Evolutionary conservation across 2,329 filamentous ascomycete genomes (phyloP).

Genomic region (Lanzia echinophila): DNA sequence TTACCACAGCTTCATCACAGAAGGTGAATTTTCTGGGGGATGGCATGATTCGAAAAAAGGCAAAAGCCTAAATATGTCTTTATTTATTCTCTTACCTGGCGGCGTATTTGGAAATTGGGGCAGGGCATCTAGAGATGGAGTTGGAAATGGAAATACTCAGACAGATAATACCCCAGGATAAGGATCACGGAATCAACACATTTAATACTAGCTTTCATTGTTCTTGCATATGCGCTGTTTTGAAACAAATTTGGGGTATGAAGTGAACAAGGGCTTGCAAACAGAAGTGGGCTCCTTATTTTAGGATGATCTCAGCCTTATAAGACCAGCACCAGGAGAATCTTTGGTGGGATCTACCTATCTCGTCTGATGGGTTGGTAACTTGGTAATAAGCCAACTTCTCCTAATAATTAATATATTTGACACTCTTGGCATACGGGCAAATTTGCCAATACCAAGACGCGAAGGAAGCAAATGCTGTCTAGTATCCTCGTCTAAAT

Average conservation of each 20-base stretch:
- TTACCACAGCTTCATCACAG: constrained; percentile 3
- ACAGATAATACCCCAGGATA: constrained; percentile 6
- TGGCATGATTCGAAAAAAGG: constrained; percentile 50
- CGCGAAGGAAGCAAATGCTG: too few relatives aligned
- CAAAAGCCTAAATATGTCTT: constrained; percentile 35
- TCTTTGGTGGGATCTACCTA: too few relatives aligned
- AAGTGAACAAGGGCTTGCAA: background rate
- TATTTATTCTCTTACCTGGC: background rate
- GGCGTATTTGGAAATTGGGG: background rate
- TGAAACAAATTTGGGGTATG: background rate
- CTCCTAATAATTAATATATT: too few relatives aligned
- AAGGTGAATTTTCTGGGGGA: constrained; percentile 43
- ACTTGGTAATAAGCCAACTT: too few relatives aligned
- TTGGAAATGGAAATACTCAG: background rate
- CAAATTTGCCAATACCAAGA: too few relatives aligned
- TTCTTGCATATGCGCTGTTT: too few relatives aligned
- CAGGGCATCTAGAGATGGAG: background rate
- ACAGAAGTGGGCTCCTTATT: too few relatives aligned
- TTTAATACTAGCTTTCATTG: background rate
- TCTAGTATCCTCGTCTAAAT: too few relatives aligned
- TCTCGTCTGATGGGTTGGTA: too few relatives aligned
- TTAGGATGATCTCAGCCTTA: too few relatives aligned
- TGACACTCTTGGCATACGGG: too few relatives aligned
- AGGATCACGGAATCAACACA: background rate
- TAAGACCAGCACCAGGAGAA: too few relatives aligned